Percentiles rank a stretch among this genome's conserved stretches.
phyloP scores from a whole-genome alignment of 805 yeast species.

The Blastobotrys mokoenaii region DNA sequence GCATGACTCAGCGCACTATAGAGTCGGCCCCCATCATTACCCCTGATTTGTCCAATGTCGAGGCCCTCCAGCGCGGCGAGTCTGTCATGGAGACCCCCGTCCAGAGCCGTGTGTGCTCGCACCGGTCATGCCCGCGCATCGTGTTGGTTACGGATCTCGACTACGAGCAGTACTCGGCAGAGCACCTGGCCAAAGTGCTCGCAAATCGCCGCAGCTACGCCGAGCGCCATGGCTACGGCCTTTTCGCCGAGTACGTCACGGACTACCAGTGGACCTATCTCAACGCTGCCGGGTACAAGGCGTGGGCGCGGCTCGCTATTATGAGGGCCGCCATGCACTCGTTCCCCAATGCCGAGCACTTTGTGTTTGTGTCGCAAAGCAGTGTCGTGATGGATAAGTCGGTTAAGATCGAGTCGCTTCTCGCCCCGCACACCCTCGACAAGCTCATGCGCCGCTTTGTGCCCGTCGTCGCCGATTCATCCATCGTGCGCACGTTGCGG shows the following conservation, averaged over 20 bases:
- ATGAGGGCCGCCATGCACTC: slow-evolving; percentile 88
- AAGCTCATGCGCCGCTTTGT: slow-evolving; percentile 58
- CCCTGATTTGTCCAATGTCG: too few relatives aligned
- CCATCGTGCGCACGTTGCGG: slow-evolving; percentile 46
- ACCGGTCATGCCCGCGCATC: slow-evolving; percentile 25
- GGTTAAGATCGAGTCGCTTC: slow-evolving; percentile 50
- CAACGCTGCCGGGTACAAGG: slow-evolving; percentile 13
- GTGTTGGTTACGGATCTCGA: slow-evolving; percentile 80
- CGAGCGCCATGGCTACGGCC: slow-evolving; percentile 68
- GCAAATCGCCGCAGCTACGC: slow-evolving; percentile 89
- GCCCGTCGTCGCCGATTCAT: slow-evolving; percentile 46
- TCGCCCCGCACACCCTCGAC: slow-evolving; percentile 52
- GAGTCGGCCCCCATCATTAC: too few relatives aligned
- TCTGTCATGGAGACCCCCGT: too few relatives aligned
- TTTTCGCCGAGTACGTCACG: slow-evolving; percentile 76
- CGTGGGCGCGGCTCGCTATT: slow-evolving; percentile 56
- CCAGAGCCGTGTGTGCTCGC: too few relatives aligned
- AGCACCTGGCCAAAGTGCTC: slow-evolving; percentile 56
- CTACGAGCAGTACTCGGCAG: slow-evolving; percentile 57
- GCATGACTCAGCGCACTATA: too few relatives aligned
- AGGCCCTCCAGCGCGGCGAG: too few relatives aligned
- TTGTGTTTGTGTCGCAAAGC: slow-evolving; percentile 76
- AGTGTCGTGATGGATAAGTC: slow-evolving; percentile 66
- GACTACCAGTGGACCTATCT: slow-evolving; percentile 44
- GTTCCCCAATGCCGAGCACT: slow-evolving; percentile 83